Percentiles rank a stretch among this genome's conserved stretches.
Evolutionary conservation across 495 filamentous ascomycete species (phyloP).

Genomic region (Xylaria grammica): DNA sequence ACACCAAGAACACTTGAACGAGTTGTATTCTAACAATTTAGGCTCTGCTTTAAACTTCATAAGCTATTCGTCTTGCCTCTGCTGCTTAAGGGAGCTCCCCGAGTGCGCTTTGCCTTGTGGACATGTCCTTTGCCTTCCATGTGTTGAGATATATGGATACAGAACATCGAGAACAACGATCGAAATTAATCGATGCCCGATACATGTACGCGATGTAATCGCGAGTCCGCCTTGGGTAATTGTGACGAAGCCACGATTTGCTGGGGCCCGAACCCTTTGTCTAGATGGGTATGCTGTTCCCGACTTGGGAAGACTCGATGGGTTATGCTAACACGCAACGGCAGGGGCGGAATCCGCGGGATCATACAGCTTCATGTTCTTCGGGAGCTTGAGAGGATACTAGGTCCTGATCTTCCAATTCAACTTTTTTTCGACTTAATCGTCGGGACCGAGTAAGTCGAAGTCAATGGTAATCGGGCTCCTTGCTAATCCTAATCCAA

Average conservation of each 20-base stretch:
- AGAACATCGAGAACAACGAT: slow-evolving; percentile 37
- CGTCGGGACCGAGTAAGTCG: slow-evolving; percentile 56
- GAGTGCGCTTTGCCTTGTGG: slow-evolving; percentile 62
- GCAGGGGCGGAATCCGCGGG: slow-evolving; percentile 55
- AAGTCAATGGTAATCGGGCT: neutral
- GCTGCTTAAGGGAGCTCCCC: slow-evolving; percentile 57
- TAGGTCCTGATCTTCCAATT: slow-evolving; percentile 48
- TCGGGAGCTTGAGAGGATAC: slow-evolving; percentile 42
- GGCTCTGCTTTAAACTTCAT: slow-evolving; percentile 31
- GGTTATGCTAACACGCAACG: neutral
- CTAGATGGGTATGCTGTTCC: slow-evolving; percentile 55
- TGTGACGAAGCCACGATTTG: slow-evolving; percentile 47
- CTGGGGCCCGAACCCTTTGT: slow-evolving; percentile 58
- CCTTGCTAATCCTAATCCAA: slow-evolving; percentile 28
- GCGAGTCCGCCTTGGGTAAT: slow-evolving; percentile 46
- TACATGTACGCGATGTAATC: slow-evolving; percentile 35
- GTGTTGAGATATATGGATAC: slow-evolving; percentile 39
- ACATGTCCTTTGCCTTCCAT: slow-evolving; percentile 61
- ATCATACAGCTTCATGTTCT: slow-evolving; percentile 56
- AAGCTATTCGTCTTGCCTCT: slow-evolving; percentile 57
- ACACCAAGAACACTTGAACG: slow-evolving; percentile 36
- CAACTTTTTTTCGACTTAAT: slow-evolving; percentile 57
- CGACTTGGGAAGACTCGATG: neutral
- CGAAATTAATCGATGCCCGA: slow-evolving; percentile 40
- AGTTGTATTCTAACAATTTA: slow-evolving; percentile 34